phyloP scores from a whole-genome alignment of 768 basidiomycete genomes.

The Bullera alba region DNA sequence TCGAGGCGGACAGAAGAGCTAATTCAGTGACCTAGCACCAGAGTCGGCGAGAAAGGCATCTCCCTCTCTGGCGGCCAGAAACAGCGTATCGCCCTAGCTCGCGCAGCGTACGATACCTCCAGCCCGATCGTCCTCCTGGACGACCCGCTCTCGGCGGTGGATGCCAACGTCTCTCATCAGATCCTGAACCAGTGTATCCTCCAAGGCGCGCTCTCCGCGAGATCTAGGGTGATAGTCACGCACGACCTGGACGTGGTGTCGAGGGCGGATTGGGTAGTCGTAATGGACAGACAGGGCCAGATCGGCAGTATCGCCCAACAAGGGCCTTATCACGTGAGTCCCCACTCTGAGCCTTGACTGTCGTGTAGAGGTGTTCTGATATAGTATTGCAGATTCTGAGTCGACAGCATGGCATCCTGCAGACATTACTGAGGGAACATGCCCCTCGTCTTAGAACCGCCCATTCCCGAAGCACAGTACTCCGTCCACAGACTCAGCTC shows the following conservation, averaged over 20 bases:
- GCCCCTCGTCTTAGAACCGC: background rate
- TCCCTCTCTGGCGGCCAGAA: conserved; percentile 45
- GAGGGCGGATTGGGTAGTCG: conserved; percentile 38
- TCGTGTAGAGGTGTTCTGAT: background rate
- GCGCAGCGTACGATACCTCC: conserved; percentile 30
- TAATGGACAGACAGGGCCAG: conserved; percentile 31
- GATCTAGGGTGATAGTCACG: conserved; percentile 58
- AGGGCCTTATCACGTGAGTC: conserved; percentile 53
- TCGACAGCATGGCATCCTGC: background rate
- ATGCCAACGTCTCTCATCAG: conserved; percentile 65
- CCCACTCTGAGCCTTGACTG: no score
- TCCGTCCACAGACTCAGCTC: background rate
- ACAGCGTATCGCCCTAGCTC: conserved; percentile 35
- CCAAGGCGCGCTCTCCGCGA: conserved; percentile 49
- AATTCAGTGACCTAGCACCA: conserved; percentile 45
- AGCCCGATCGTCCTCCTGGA: conserved; percentile 43
- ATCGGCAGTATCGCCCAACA: conserved; percentile 54
- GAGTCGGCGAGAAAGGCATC: conserved; percentile 73
- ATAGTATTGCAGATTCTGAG: background rate
- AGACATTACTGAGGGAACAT: background rate
- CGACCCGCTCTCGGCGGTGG: conserved; percentile 62
- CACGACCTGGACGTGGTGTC: conserved; percentile 45
- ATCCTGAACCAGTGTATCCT: conserved; percentile 59
- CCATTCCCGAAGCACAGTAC: background rate
- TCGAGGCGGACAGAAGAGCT: conserved; percentile 38